These are phyloP conservation scores for Ophiostoma novo-ulmi DNA, from an alignment of 2,329 filamentous ascomycete species.

Conservation along the genomic window DNA sequence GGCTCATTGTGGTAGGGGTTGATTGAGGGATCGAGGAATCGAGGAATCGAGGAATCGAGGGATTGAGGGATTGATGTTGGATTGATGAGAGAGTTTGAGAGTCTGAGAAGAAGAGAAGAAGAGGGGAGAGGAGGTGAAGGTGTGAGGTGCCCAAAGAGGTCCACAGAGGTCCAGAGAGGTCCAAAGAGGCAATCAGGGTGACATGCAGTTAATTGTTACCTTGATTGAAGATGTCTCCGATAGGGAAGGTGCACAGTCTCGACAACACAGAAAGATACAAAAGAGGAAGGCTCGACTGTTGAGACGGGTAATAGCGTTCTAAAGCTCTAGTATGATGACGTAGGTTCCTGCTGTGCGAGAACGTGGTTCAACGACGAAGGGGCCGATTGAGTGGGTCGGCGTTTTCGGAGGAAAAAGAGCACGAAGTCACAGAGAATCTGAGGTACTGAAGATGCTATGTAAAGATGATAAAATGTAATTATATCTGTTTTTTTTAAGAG, in stretches of 20 bases:
- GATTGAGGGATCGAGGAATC: too few relatives aligned
- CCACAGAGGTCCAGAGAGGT: background rate
- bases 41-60: background rate
- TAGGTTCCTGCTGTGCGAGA: constrained; percentile 15
- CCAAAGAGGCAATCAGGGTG: background rate
- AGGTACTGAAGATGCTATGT: background rate
- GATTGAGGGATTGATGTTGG: background rate
- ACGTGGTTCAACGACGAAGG: background rate
- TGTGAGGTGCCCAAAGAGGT: background rate
- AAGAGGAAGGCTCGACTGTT: constrained; percentile 7
- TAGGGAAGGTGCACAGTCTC: background rate
- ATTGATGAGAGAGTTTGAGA: background rate
- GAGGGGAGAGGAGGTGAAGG: background rate
- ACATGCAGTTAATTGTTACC: background rate
- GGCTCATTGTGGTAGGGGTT: background rate
- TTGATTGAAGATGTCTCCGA: background rate
- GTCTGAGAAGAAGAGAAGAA: background rate
- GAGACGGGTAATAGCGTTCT: background rate
- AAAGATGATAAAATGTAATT: background rate
- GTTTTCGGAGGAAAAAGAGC: background rate
- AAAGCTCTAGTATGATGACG: constrained; percentile 7
- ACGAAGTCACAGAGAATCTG: background rate
- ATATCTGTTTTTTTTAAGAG: background rate
- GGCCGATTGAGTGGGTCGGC: background rate
- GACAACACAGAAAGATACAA: background rate